Percentiles rank a stretch among this genome's conserved stretches.
Evolutionary conservation across 768 basidiomycete species (phyloP).

Genomic region (Chlorophyllum brunneum): DNA sequence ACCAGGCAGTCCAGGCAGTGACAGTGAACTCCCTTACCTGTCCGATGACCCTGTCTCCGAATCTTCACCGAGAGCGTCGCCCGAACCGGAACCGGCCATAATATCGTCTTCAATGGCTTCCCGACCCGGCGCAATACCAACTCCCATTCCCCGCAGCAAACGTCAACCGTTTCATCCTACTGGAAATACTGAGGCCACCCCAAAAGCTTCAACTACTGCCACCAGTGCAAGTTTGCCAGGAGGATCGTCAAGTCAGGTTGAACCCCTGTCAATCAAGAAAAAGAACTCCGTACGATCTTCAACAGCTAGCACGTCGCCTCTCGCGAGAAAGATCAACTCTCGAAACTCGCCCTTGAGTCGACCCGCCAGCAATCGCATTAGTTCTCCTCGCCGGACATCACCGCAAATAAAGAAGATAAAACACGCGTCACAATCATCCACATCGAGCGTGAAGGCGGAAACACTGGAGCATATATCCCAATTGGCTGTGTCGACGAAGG

Average conservation of each 20-base stretch:
- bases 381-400: conserved; percentile 52
- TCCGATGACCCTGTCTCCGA: conserved; percentile 37
- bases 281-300: conserved; percentile 60
- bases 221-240: conserved; percentile 21
- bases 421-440: conserved; percentile 22
- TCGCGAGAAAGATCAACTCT: conserved; percentile 37
- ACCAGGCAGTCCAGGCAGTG: conserved; percentile 33
- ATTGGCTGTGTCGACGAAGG: conserved; percentile 50
- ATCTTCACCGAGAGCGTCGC: conserved; percentile 10
- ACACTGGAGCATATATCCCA: conserved; percentile 43
- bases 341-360: conserved; percentile 55
- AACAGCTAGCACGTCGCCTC: conserved; percentile 27
- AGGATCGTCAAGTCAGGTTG: conserved; percentile 40
- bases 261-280: conserved; percentile 85
- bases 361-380: conserved; percentile 31
- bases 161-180: conserved; percentile 61
- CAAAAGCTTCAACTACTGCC: conserved; percentile 33
- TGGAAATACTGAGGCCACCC: conserved; percentile 49
- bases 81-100: conserved; percentile 12
- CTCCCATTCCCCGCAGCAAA: conserved; percentile 66
- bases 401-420: conserved; percentile 46
- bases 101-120: conserved; percentile 21
- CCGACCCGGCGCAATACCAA: conserved; percentile 25
- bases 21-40: conserved; percentile 35
- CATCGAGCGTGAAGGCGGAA: conserved; percentile 29